Evolutionary conservation across 768 basidiomycete species (phyloP).

Genomic region (Hemileccinum impolitum): DNA sequence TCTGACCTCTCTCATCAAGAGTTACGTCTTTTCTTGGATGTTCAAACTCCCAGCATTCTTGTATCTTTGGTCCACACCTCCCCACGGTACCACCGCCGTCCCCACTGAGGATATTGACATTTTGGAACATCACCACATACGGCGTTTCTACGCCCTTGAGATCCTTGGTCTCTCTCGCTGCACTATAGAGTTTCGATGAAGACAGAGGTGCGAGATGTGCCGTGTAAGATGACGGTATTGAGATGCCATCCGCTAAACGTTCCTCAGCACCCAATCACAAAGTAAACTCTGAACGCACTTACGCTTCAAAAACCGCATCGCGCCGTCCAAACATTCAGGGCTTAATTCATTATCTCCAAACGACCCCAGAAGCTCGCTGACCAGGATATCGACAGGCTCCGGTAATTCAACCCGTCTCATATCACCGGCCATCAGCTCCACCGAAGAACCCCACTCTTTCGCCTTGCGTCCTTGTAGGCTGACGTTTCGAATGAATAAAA

Average conservation of each 20-base stretch:
- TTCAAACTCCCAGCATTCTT: constrained; percentile 97
- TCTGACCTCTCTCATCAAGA: constrained; percentile 64
- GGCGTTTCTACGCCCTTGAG: constrained; percentile 86
- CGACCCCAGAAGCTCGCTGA: constrained; percentile 93
- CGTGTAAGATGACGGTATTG: constrained; percentile 94
- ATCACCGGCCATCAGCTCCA: constrained; percentile 88
- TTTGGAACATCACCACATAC: constrained; percentile 98
- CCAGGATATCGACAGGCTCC: constrained; percentile 86
- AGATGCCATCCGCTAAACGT: constrained; percentile 78
- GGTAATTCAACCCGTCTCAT: constrained; percentile 85
- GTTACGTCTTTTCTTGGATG: constrained; percentile 84
- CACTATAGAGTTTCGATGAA: constrained; percentile 87
- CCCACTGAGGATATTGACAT: constrained; percentile 85
- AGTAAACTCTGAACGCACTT: constrained; percentile 4
- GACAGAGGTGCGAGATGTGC: constrained; percentile 93
- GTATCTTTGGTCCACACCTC: constrained; percentile 77
- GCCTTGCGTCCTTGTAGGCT: constrained; percentile 84
- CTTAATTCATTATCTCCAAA: constrained; percentile 99
- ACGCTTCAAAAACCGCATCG: constrained; percentile 91
- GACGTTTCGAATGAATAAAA: constrained; percentile 15
- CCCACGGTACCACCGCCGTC: constrained; percentile 58
- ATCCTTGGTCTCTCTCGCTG: constrained; percentile 65
- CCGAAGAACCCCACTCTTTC: constrained; percentile 78
- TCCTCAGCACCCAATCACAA: constrained; percentile 11
- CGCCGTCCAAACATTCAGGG: constrained; percentile 97